Percentiles rank a stretch among this genome's conserved stretches.
Conservation (phyloP, 1,284 basidiomycete species). For the Pterula multifida region DNA sequence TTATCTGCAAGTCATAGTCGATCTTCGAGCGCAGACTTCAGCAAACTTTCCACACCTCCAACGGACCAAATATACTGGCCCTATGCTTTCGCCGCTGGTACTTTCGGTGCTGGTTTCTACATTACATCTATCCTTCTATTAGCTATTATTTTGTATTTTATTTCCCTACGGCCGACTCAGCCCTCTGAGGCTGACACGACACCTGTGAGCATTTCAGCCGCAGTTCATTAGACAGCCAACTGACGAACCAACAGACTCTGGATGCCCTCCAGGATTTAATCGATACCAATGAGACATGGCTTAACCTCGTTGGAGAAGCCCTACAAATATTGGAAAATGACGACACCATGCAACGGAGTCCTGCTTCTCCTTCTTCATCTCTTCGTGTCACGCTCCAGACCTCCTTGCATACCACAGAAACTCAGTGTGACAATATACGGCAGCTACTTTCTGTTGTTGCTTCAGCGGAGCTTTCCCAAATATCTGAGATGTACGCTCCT, state of each 20-base stretch:
- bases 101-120: constrained; percentile 37
- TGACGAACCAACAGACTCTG: constrained; percentile 54
- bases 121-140: constrained; percentile 30
- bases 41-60: constrained; percentile 15
- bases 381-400: constrained; percentile 60
- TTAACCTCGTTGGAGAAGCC: constrained; percentile 55
- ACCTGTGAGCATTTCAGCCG: constrained; percentile 29
- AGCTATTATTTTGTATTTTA: constrained; percentile 28
- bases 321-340: constrained; percentile 53
- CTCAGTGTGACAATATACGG: constrained; percentile 69
- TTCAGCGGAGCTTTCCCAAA: constrained; percentile 50
- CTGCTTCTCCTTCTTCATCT: constrained; percentile 15
- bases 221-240: constrained; percentile 4
- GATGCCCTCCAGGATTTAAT: constrained; percentile 54
- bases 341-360: constrained; percentile 23
- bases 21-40: constrained; percentile 22
- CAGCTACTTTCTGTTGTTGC: constrained; percentile 65
- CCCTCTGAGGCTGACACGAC: constrained; percentile 25
- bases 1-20: constrained; percentile 24
- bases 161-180: constrained; percentile 18
- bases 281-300: constrained; percentile 55
- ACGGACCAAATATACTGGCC: constrained; percentile 26
- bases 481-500: constrained; percentile 77
- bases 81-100: constrained; percentile 26
- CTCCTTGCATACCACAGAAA: constrained; percentile 59